Conservation (phyloP, 345 rosid genomes). For the Populus davidiana region DNA sequence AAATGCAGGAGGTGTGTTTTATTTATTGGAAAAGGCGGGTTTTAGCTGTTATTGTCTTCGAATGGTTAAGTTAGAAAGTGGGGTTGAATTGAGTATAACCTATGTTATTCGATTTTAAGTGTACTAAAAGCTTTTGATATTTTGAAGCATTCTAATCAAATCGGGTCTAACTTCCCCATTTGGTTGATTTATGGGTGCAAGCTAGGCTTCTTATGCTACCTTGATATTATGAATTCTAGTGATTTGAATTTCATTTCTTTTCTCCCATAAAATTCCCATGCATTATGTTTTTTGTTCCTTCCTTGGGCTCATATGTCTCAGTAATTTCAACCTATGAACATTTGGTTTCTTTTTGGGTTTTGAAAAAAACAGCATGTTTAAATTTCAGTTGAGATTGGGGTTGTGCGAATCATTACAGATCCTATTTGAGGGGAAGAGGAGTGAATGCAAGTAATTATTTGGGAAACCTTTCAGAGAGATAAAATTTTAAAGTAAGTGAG, state of each 20-base stretch:
- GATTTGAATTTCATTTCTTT: not conserved
- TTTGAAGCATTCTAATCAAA: not conserved
- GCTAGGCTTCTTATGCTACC: not conserved
- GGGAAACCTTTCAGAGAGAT: not conserved
- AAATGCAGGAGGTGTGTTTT: not conserved
- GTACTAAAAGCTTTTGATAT: conserved; percentile 5
- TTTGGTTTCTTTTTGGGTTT: not conserved
- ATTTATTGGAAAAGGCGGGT: not conserved
- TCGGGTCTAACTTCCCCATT: not conserved
- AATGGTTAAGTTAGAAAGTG: not conserved
- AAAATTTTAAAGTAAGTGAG: not conserved
- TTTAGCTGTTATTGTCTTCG: not conserved
- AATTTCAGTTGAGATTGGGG: not conserved
- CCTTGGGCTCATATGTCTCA: not conserved
- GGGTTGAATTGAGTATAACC: not conserved
- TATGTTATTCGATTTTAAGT: not conserved
- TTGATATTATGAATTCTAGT: not conserved
- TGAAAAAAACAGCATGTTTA: not conserved
- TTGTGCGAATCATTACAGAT: not conserved
- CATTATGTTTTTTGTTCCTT: not conserved
- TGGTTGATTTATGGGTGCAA: not conserved
- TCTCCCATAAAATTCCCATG: not conserved
- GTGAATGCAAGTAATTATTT: not conserved
- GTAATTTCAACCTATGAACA: not conserved
- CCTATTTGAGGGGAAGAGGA: not conserved